Evolutionary conservation across 2,329 filamentous ascomycete species (phyloP), one percentile per base, ranked within the genome.

Genomic region (Periconia macrospinosa): DNA sequence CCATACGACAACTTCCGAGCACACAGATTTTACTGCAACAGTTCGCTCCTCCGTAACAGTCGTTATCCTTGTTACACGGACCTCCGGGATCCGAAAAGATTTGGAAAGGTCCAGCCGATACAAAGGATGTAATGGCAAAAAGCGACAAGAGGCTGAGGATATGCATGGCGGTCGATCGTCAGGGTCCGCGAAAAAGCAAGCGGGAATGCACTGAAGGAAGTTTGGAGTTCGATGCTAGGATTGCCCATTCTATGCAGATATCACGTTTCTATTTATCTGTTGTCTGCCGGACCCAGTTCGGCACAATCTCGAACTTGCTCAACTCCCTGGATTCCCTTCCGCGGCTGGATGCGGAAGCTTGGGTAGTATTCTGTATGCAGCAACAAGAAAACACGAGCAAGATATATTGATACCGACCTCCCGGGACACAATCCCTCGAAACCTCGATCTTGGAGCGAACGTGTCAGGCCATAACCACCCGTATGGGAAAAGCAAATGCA

Each of bases 1-100:
- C 45, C 50, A 52, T 52, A 7, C 45, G 40, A n/a, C 50, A 52
- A 27, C 50, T 52, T 17, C 50, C 50, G 20, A 52, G 37, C 30
- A 18, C 44, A 15, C 42, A 44, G n/a, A 44, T 27, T 15, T 27
- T 7, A 9, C 14, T 15, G 27, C 42, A 44, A 15, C 42, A 44
- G 18, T 44, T 20, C 8, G 42, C 42, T 44, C 42, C 42, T 20
- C 42, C 42, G 19, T 53, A 48, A 27, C 42, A 44, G 42, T 44
- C 19, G 20, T n/a, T 44, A 6, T 44, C 19, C n/a, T 44, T 6
- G 7, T 27, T 27, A 19, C 42, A 44, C 3, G 42, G 42, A 44
- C 42, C 42, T 20, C 42, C 42, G 19, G 42, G 42, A 19, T 44
- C 42, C 8, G 42, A 56, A 53, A 37, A 37, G 11, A 37, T 37